Percentiles rank a stretch among this genome's conserved stretches.
These are phyloP conservation scores for Iris macrosiphon DNA, from an alignment of 106 monocot species.

Conservation along the genomic window DNA sequence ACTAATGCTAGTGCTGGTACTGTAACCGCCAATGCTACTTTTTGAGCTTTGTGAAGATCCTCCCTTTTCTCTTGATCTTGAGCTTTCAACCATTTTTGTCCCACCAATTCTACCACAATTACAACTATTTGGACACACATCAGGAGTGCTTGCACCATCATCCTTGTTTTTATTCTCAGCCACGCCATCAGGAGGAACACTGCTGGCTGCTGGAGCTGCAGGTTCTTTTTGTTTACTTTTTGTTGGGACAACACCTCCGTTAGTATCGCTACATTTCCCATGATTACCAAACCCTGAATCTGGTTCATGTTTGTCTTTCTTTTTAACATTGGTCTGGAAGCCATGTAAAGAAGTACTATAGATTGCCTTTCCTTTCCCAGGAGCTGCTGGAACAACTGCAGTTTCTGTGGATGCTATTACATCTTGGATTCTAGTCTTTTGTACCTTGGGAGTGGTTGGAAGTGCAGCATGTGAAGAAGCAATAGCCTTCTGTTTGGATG, in stretches of 20 bases:
- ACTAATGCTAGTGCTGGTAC: constrained; percentile 67
- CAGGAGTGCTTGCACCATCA: constrained; percentile 8
- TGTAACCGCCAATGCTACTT: constrained; percentile 84
- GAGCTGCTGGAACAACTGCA: neutral
- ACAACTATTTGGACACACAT: constrained; percentile 6
- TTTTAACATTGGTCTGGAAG: constrained; percentile 32
- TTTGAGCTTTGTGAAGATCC: constrained; percentile 83
- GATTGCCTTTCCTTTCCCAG: constrained; percentile 33
- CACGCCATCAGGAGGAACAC: neutral
- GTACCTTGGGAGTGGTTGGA: constrained; percentile 3
- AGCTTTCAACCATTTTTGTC: constrained; percentile 24
- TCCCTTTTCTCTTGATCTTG: constrained; percentile 61
- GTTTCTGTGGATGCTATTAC: constrained; percentile 3
- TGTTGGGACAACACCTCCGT: constrained; percentile 3
- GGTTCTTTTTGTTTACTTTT: constrained; percentile 31
- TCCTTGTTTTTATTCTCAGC: neutral
- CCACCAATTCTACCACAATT: constrained; percentile 1
- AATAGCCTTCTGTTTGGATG: constrained; percentile 6
- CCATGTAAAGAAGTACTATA: constrained; percentile 4
- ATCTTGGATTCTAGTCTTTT: constrained; percentile 14
- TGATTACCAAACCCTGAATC: constrained; percentile 10
- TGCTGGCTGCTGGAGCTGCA: constrained; percentile 22
- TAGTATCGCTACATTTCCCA: constrained; percentile 6
- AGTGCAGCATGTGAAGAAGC: constrained; percentile 10
- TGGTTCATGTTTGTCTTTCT: constrained; percentile 41